These are phyloP conservation scores for Polyplosphaeria fusca DNA, from an alignment of 495 filamentous ascomycete species.

Conservation along the genomic window DNA sequence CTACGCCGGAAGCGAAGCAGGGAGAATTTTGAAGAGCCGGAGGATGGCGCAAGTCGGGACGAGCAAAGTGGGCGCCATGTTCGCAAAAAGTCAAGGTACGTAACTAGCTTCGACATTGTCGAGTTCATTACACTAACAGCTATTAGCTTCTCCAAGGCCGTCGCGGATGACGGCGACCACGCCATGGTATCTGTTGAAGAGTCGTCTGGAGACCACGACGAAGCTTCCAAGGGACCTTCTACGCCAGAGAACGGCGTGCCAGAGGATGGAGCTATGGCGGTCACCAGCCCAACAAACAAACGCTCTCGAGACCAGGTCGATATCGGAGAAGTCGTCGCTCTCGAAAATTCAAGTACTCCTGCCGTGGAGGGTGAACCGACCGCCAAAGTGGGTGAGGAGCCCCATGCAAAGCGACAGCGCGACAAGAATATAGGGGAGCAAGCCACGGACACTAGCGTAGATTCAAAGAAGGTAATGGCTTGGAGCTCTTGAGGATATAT, in stretches of 20 bases:
- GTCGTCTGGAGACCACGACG: neutral
- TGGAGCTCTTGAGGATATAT: too few relatives aligned
- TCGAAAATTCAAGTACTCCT: neutral
- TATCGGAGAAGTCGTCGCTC: conserved; percentile 9
- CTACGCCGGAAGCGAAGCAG: conserved; percentile 55
- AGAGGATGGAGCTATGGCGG: conserved; percentile 5
- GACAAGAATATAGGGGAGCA: conserved; percentile 25
- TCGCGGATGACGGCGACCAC: conserved; percentile 7
- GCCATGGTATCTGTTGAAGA: neutral
- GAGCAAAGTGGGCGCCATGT: conserved; percentile 31
- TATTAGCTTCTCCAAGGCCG: too few relatives aligned
- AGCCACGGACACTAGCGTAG: too few relatives aligned
- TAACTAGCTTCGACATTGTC: conserved; percentile 22
- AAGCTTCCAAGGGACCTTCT: neutral
- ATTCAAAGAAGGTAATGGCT: too few relatives aligned
- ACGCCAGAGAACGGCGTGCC: conserved; percentile 7
- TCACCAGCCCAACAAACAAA: conserved; percentile 37
- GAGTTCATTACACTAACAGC: conserved; percentile 21
- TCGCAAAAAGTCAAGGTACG: conserved; percentile 41
- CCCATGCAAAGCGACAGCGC: conserved; percentile 31
- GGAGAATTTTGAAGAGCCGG: conserved; percentile 38
- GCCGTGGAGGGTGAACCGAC: neutral
- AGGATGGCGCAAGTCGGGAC: conserved; percentile 3
- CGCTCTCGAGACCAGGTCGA: conserved; percentile 28
- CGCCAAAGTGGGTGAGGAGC: conserved; percentile 26